Evolutionary conservation across 192 early-diverging fungal genomes (phyloP), one percentile per base, ranked within the genome.

Genomic region (Umbelopsis isabellina): DNA sequence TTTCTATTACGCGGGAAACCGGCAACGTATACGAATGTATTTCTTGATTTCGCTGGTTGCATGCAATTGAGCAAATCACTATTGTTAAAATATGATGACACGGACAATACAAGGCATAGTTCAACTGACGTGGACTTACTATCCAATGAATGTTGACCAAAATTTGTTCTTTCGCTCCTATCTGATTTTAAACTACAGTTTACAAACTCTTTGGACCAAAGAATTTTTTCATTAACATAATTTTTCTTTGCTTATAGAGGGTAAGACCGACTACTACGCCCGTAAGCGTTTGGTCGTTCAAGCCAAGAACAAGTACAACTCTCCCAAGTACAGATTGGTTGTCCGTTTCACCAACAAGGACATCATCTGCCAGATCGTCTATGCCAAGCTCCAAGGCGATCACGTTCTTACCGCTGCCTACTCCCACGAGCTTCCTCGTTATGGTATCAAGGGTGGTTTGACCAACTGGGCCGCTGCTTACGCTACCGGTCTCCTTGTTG

Each of bases 221-320:
- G 46, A 49, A 25, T 45, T 53, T 73, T 52, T 49, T 61, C 15
- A 61, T 18, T 30, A 25, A 33, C 55, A 5, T 27, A 8, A 16
- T 25, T 18, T n/a, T 61, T 55, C 16, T 30, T 35, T 16, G 37
- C 44, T 65, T 47, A 44, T 46, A 96, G 96, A 99, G 94, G 96
- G 97, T 66, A 99, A 99, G 92, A 99, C 97, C 84, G 97, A 99
- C 90, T 99, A 98, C 96, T 98, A 97, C 82, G 95, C 97, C 77
- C 93, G 97, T 79, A 98, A 97, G 93, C 90, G 93, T 80, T 88
- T 99, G 70, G 91, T 98, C 30, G 87, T 91, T 80, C 97, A 99
- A 90, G 97, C 97, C 79, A 99, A 99, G 94, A 97, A 97, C 94
- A 99, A 98, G 91, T 99, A 99, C 95, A 99, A 99, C 92, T 92